phyloP scores from a whole-genome alignment of 108 stramenopile species.

The Skeletonema tropicum region DNA sequence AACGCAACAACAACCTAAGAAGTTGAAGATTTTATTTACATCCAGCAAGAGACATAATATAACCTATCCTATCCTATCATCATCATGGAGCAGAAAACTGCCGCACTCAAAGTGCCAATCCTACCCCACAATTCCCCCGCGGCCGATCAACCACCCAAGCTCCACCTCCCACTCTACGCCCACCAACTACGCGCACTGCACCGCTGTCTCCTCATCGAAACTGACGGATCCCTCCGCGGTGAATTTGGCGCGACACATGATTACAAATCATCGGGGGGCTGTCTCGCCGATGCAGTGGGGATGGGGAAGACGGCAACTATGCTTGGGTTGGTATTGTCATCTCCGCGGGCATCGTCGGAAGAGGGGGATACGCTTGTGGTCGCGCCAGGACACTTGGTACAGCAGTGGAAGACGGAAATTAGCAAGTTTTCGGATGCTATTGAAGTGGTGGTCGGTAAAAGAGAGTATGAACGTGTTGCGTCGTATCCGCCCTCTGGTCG shows the following conservation, averaged over 20 bases:
- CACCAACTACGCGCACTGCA: conserved; percentile 44
- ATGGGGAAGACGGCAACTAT: conserved; percentile 39
- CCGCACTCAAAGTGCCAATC: conserved; percentile 38
- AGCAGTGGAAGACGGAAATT: conserved; percentile 38
- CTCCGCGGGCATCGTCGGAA: not conserved
- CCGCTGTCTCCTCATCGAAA: conserved; percentile 39
- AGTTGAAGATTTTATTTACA: too few relatives aligned
- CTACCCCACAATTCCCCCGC: conserved; percentile 35
- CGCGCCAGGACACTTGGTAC: conserved; percentile 30
- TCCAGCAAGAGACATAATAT: too few relatives aligned
- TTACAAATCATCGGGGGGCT: conserved; percentile 25
- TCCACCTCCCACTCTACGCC: conserved; percentile 19
- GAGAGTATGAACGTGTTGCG: conserved; percentile 19
- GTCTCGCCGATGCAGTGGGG: conserved; percentile 37
- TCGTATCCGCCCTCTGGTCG: conserved; percentile 10
- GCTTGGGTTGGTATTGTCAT: conserved; percentile 20
- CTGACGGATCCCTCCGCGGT: conserved; percentile 17
- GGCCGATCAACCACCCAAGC: conserved; percentile 24
- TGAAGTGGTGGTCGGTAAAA: conserved; percentile 31
- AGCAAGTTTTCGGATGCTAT: conserved; percentile 26
- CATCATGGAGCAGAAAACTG: conserved; percentile 17
- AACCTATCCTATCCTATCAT: too few relatives aligned
- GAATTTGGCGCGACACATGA: conserved; percentile 29
- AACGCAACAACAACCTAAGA: too few relatives aligned
- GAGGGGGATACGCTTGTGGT: conserved; percentile 36